Percentiles rank a stretch among this genome's conserved stretches.
phyloP scores from a whole-genome alignment of 139 green algal species.

The Spirogloea muscicola region DNA sequence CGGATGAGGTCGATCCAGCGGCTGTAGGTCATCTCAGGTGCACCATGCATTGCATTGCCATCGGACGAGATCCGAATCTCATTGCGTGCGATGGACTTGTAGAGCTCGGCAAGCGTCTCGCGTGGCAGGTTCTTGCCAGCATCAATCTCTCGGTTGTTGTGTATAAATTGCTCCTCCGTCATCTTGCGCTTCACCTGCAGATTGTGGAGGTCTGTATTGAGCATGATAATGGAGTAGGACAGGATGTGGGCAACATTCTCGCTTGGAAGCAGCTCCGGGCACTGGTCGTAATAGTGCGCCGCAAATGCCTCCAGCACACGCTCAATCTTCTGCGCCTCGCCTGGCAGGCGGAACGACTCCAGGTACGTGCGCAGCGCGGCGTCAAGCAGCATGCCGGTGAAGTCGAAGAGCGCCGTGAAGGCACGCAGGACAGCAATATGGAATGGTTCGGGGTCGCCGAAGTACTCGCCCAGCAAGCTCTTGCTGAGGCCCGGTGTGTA shows the following conservation, averaged over 20 bases:
- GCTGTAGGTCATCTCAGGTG: slow-evolving; percentile 47
- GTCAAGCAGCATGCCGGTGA: slow-evolving; percentile 71
- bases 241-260: slow-evolving; percentile 73
- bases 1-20: slow-evolving; percentile 60
- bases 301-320: slow-evolving; percentile 69
- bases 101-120: slow-evolving; percentile 59
- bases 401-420: slow-evolving; percentile 71
- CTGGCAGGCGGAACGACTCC: slow-evolving; percentile 69
- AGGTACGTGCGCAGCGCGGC: slow-evolving; percentile 69
- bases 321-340: slow-evolving; percentile 78
- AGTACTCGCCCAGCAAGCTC: slow-evolving; percentile 73
- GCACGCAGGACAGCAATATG: slow-evolving; percentile 64
- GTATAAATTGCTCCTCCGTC: slow-evolving; percentile 71
- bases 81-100: slow-evolving; percentile 59
- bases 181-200: slow-evolving; percentile 79
- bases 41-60: neutral
- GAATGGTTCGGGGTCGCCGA: slow-evolving; percentile 84
- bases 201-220: slow-evolving; percentile 84
- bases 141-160: slow-evolving; percentile 76
- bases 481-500: slow-evolving; percentile 82
- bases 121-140: slow-evolving; percentile 65
- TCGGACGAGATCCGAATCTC: slow-evolving; percentile 64
- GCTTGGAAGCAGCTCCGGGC: slow-evolving; percentile 13
- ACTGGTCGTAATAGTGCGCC: slow-evolving; percentile 48
- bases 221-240: slow-evolving; percentile 76